Evolutionary conservation across 2,329 filamentous ascomycete genomes (phyloP).

Genomic region (Colletotrichum tofieldiae): DNA sequence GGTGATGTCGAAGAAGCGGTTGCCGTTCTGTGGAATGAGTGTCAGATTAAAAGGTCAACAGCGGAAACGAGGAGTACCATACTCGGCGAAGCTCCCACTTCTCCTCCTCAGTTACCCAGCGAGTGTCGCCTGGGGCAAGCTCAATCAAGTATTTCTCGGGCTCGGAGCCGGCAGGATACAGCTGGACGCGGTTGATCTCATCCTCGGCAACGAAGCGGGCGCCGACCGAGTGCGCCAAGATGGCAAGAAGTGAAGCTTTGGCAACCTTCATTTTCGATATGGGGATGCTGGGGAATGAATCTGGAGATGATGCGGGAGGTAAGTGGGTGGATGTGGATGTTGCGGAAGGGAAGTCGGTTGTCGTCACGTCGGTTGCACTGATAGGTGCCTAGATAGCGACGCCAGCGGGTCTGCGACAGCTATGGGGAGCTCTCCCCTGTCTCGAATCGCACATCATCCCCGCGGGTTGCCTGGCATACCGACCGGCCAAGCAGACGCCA

Average conservation of each 20-base stretch:
- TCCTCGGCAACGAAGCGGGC: conserved; percentile 71
- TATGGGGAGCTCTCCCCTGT: conserved; percentile 19
- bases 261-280: conserved; percentile 66
- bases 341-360: conserved; percentile 18
- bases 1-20: conserved; percentile 96
- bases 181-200: conserved; percentile 67
- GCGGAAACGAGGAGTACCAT: conserved; percentile 49
- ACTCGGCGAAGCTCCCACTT: conserved; percentile 94
- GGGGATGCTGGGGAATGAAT: not conserved
- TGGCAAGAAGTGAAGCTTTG: conserved; percentile 67
- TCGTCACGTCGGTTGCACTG: conserved; percentile 20
- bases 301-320: conserved; percentile 29
- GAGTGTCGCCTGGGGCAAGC: conserved; percentile 84
- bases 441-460: conserved; percentile 17
- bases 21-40: conserved; percentile 75
- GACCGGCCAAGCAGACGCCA: conserved; percentile 12
- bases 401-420: conserved; percentile 17
- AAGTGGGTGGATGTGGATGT: conserved; percentile 23
- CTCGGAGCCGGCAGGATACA: conserved; percentile 59
- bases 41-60: not conserved
- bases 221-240: conserved; percentile 68
- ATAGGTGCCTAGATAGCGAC: conserved; percentile 15
- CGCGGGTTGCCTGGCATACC: conserved; percentile 17
- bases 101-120: conserved; percentile 93
- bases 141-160: conserved; percentile 82